Evolutionary conservation across 2,329 filamentous ascomycete species (phyloP), one percentile per base, ranked within the genome.

Genomic region (Pseudogymnoascus sp.): DNA sequence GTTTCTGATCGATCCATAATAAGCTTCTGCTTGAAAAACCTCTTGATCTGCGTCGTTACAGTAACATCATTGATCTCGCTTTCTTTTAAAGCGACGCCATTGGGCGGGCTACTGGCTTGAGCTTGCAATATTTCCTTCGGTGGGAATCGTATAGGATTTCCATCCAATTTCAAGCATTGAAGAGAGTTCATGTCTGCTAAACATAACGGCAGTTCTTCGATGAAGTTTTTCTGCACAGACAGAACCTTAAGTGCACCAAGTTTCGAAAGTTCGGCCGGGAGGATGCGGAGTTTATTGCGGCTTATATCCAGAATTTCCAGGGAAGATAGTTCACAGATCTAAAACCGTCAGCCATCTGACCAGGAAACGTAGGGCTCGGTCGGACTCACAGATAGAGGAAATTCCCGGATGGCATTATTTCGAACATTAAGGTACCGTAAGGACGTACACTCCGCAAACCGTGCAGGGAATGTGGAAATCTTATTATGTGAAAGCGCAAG

Each of bases 261-360:
- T 71, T 87, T 91, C 64, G 83, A 84, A 65, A 97, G 90, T 61
- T 92, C 89, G 55, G 87, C 84, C 0, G 93, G 92, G 1, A 97
- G 81, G 8, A 83, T 78, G 58, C 83, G 84, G 65, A 97, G 86
- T 73, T 89, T 91, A 73, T 97, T 97, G 69, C 90, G 85, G 73
- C 92, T 92, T 62, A 97, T 82, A 76, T 97, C 93, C 65, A 97
- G 83, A 64, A 97, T 96, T 76, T 97, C 92, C 62, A 97, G 83
- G 35, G 91, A 89, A 61, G 85, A 87, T 65, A 97, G 81, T 74
- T 92, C 87, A 73, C 93, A 92, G 63, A 97, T 84, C 92, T 96
- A 63, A 63, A 8, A 16, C 52, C 16, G 26, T 60, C 45, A 62
- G 19, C 21, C 39, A 58, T 41, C 45, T 19, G 19, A 41, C 35